Evolutionary conservation across 345 rosid species (phyloP), one percentile per base, ranked within the genome.

Genomic region (Rhizophora apiculata): DNA sequence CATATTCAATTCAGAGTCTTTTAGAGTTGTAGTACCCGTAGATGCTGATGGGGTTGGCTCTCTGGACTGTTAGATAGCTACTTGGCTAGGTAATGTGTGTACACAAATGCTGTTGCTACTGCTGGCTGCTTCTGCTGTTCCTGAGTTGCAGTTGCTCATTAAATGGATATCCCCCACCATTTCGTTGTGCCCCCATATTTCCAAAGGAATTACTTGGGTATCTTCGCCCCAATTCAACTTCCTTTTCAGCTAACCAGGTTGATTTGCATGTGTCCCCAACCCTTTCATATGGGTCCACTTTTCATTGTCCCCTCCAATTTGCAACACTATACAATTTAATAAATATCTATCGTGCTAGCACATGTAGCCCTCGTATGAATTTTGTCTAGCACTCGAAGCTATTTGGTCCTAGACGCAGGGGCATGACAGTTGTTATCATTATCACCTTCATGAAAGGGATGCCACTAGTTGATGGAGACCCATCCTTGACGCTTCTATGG

Each of bases 371-470:
- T 10, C 26, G 30, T 56, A 57, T 72, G 51, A 13, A 60, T 15
- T 60, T 49, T 66, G 63, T 68, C 37, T n/a, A 30, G 36, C 64
- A 63, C 64, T 52, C 70, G 26, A 27, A 57, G n/a, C 60, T 62
- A 15, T 53, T 59, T 61, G 65, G 72, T 71, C 87, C 83, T 85
- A 75, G 73, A 82, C 81, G 72, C 69, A 71, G 76, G 86, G 82
- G 85, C 71, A 82, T 77, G 83, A 74, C 82, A 79, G 83, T 81
- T 82, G 86, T 68, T 78, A 73, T 74, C 80, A 79, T 80, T 69
- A 81, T 79, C 77, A 71, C 77, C 84, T 74, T 74, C 79, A 66
- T 72, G 85, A 80, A 80, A 79, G 65, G 67, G 79, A 80, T 82
- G 70, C 78, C 80, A 81, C 82, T 74, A 58, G 48, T 59, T 77